Percentiles rank a stretch among this genome's conserved stretches.
These are phyloP conservation scores for Artomyces pyxidatus DNA, from an alignment of 768 basidiomycete genomes.

Conservation along the genomic window DNA sequence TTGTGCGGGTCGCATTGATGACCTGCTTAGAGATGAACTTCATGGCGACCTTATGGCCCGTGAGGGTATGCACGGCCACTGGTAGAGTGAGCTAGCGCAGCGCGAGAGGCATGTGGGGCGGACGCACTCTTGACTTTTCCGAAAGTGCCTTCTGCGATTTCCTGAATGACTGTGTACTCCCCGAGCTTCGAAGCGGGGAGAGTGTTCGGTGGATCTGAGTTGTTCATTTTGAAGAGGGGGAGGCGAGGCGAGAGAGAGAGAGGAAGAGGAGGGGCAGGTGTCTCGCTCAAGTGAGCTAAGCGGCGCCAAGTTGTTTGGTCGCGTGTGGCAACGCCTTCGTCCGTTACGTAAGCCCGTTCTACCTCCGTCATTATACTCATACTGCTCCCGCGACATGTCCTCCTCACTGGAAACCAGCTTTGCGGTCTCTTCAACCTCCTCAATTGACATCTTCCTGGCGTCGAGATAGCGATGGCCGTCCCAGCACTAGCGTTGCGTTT, in stretches of 20 bases:
- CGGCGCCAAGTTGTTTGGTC: slow-evolving; percentile 6
- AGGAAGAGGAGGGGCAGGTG: too few relatives aligned
- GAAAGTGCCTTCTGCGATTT: slow-evolving; percentile 95
- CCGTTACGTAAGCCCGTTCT: slow-evolving; percentile 6
- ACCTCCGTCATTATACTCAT: too few relatives aligned
- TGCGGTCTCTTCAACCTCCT: too few relatives aligned
- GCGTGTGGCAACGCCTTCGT: neutral
- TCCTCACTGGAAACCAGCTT: too few relatives aligned
- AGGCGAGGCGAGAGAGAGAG: neutral
- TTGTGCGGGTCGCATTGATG: slow-evolving; percentile 86
- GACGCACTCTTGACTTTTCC: slow-evolving; percentile 97
- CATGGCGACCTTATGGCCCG: slow-evolving; percentile 94
- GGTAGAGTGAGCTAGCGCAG: slow-evolving; percentile 10
- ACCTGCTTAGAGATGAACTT: slow-evolving; percentile 95
- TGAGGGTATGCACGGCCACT: slow-evolving; percentile 94
- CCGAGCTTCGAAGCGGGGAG: slow-evolving; percentile 72
- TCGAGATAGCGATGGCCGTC: too few relatives aligned
- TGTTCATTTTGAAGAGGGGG: slow-evolving; percentile 15
- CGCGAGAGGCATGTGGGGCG: neutral
- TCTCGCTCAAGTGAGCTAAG: neutral
- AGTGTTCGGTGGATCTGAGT: slow-evolving; percentile 19
- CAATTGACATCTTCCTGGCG: too few relatives aligned
- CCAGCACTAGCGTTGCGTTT: too few relatives aligned
- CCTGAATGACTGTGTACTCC: slow-evolving; percentile 80
- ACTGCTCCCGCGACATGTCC: too few relatives aligned